Evolutionary conservation across 345 rosid genomes (phyloP), one percentile per base, ranked within the genome.

Genomic region (Rhodamnia rubescens): DNA sequence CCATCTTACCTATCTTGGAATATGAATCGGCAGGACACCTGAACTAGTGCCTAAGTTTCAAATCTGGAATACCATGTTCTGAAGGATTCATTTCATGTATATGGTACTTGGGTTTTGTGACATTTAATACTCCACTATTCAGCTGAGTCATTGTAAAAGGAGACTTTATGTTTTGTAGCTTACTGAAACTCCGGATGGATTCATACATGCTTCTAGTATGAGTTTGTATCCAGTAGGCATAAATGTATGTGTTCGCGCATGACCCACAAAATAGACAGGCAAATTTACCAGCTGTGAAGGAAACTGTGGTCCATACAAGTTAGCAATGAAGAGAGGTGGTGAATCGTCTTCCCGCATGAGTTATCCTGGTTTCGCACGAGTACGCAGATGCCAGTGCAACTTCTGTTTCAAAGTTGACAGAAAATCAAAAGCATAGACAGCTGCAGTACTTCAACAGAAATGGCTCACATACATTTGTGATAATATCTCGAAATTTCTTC

Each of bases 1-100:
- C 92, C 95, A 36, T 85, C 94, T 59, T 92, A 91, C 87, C 88
- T 92, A 85, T 92, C 95, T 6, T 93, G 95, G 95, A 93, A 92
- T 84, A 90, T 84, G 83, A 90, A 89, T 86, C 87, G 42, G 78
- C 85, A 26, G 91, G 88, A 58, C 87, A 75, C 61, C 22, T 59
- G 83, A 88, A 85, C 59, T 89, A 85, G 84, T 69, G 80, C 47
- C 13, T 10, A 18, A 18, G 47, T 36, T 36, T 69, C 22, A 29
- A 64, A 15, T 64, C 75, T 15, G 75, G 42, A 29, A 64, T 64
- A 21, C 42, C 44, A 36, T 9, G 80, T 36, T 11, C 20, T 36
- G 47, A 18, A 36, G 80, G 80, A 69, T 36, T 69, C 80, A 18
- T 18, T 26, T 69, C 26, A 20, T 2, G 47, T 36, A n/a, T n/a